phyloP scores from a whole-genome alignment of 768 basidiomycete species.

The Lactarius tabidus region DNA sequence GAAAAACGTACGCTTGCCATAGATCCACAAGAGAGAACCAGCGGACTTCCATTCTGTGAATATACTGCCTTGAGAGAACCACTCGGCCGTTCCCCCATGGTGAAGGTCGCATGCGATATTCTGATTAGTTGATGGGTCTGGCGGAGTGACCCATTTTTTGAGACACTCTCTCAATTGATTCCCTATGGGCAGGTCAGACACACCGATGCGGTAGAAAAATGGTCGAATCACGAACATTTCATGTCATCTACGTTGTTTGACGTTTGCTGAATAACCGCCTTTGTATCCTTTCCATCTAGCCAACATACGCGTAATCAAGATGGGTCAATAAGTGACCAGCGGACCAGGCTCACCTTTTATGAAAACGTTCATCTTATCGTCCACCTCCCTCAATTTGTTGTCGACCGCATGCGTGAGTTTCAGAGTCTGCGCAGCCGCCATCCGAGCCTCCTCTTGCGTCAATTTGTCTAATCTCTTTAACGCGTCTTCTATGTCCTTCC shows the following conservation, averaged over 20 bases:
- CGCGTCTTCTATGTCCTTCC: not conserved
- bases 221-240: not conserved
- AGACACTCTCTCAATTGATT: too few species aligned
- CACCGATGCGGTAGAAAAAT: not conserved
- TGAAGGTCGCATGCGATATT: not conserved
- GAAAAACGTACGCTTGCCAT: too few species aligned
- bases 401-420: not conserved
- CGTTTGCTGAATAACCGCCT: not conserved
- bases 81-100: not conserved
- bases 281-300: not conserved
- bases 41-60: not conserved
- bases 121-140: too few species aligned
- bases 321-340: not conserved
- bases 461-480: not conserved
- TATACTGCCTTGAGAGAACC: not conserved
- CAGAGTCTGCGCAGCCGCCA: not conserved
- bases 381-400: not conserved
- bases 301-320: not conserved
- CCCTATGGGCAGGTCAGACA: not conserved
- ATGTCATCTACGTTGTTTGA: not conserved
- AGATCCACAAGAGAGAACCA: not conserved
- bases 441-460: not conserved
- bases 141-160: too few species aligned
- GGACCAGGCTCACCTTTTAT: not conserved
- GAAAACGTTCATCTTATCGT: not conserved